These are phyloP conservation scores for Corymbia calophylla DNA, from an alignment of 441 rosid species.

Conservation along the genomic window DNA sequence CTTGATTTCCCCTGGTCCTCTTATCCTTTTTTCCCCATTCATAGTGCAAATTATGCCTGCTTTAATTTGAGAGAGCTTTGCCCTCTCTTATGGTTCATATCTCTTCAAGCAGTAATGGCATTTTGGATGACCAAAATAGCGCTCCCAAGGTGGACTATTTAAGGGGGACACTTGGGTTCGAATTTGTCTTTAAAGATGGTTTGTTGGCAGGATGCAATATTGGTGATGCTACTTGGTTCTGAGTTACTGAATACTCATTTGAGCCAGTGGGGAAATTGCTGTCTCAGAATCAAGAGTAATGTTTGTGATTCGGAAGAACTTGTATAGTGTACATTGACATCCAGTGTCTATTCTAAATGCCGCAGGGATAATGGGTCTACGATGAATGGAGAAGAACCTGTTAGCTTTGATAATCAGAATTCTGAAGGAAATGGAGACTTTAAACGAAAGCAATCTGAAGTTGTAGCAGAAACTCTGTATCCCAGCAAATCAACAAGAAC, in stretches of 20 bases:
- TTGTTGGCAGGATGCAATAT: neutral
- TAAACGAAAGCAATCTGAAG: constrained; percentile 70
- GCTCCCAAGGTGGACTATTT: neutral
- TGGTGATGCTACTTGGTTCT: neutral
- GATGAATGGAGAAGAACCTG: constrained; percentile 27
- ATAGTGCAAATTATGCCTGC: neutral
- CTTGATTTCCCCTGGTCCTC: neutral
- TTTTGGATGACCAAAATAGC: neutral
- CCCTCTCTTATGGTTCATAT: neutral
- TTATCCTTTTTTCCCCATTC: neutral
- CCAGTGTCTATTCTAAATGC: neutral
- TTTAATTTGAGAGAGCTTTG: neutral
- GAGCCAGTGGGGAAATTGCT: neutral
- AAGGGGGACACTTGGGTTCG: neutral
- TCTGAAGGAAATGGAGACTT: constrained; percentile 41
- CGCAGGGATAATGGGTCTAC: constrained; percentile 36
- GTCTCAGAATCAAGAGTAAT: neutral
- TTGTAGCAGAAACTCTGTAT: constrained; percentile 23
- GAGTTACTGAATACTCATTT: neutral
- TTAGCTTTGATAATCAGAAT: constrained; percentile 12
- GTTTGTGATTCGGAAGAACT: neutral
- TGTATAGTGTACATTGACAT: neutral
- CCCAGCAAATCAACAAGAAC: constrained; percentile 43
- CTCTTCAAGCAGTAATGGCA: neutral
- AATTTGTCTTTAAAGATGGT: neutral